These are phyloP conservation scores for Heimioporus punctisporus DNA, from an alignment of 1,284 basidiomycete species.

Conservation along the genomic window DNA sequence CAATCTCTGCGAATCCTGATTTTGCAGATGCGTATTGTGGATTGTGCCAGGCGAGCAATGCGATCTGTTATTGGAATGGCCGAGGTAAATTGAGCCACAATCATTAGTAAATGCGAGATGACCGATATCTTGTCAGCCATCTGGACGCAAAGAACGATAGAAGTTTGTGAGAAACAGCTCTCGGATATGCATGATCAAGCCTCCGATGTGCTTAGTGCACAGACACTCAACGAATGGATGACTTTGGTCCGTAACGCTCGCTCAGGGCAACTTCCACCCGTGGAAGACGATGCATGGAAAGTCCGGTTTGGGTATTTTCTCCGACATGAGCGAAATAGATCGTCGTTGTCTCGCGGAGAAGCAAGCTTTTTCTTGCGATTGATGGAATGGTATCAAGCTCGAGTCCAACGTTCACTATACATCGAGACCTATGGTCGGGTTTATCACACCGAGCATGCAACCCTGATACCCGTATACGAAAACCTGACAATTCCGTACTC, in stretches of 20 bases:
- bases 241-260: conserved; percentile 37
- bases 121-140: conserved; percentile 31
- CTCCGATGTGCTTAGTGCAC: conserved; percentile 38
- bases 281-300: conserved; percentile 40
- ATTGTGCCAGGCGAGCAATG: conserved; percentile 51
- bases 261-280: conserved; percentile 26
- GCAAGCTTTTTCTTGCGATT: conserved; percentile 56
- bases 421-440: conserved; percentile 41
- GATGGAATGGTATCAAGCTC: conserved; percentile 50
- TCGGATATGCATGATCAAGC: conserved; percentile 42
- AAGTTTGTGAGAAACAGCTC: conserved; percentile 51
- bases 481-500: conserved; percentile 28
- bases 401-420: conserved; percentile 56
- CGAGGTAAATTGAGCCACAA: conserved; percentile 33
- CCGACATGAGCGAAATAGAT: conserved; percentile 27
- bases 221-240: conserved; percentile 48
- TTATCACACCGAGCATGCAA: conserved; percentile 18
- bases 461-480: conserved; percentile 7
- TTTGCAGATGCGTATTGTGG: conserved; percentile 63
- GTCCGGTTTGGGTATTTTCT: conserved; percentile 40
- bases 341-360: conserved; percentile 41
- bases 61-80: conserved; percentile 60
- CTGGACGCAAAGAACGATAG: conserved; percentile 50
- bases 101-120: conserved; percentile 11
- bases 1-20: conserved; percentile 51